Conservation (phyloP, 2,329 filamentous ascomycete genomes). For the Chrysoporthe deuterocubensis region DNA sequence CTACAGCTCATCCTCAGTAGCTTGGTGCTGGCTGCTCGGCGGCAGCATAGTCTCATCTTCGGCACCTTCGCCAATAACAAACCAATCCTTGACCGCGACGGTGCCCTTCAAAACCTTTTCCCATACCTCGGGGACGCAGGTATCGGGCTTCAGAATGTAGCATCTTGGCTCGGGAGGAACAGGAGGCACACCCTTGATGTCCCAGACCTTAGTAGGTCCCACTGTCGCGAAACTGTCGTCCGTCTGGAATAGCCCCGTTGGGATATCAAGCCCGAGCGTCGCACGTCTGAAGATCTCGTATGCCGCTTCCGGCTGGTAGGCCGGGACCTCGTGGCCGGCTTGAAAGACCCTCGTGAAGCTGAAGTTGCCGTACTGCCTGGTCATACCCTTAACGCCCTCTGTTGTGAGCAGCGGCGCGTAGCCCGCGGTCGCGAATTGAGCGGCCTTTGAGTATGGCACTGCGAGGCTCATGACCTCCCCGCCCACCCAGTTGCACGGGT, state of each 20-base stretch:
- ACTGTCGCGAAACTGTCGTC: conserved; percentile 21
- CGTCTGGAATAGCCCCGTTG: conserved; percentile 26
- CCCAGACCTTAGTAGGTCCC: conserved; percentile 26
- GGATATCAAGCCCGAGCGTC: conserved; percentile 26
- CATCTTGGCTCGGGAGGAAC: conserved; percentile 27
- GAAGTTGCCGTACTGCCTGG: conserved; percentile 70
- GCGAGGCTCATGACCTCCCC: conserved; percentile 56
- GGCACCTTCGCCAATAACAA: conserved; percentile 28
- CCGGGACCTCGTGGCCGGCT: conserved; percentile 60
- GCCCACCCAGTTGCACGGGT: conserved; percentile 60
- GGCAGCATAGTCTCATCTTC: background rate
- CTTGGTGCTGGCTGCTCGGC: background rate
- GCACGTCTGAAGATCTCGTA: conserved; percentile 56
- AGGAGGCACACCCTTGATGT: conserved; percentile 25
- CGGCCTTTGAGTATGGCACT: conserved; percentile 48
- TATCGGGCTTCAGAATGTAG: conserved; percentile 30
- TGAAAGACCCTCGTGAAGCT: conserved; percentile 63
- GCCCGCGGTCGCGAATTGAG: conserved; percentile 56
- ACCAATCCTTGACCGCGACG: conserved; percentile 31
- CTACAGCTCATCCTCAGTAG: conserved; percentile 2
- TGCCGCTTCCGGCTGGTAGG: conserved; percentile 51
- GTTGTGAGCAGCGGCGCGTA: conserved; percentile 67
- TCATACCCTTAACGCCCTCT: conserved; percentile 61
- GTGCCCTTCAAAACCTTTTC: conserved; percentile 27
- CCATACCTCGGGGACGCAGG: conserved; percentile 30